Conservation (phyloP, 192 early-diverging fungal species). For the Pilaira anomala region DNA sequence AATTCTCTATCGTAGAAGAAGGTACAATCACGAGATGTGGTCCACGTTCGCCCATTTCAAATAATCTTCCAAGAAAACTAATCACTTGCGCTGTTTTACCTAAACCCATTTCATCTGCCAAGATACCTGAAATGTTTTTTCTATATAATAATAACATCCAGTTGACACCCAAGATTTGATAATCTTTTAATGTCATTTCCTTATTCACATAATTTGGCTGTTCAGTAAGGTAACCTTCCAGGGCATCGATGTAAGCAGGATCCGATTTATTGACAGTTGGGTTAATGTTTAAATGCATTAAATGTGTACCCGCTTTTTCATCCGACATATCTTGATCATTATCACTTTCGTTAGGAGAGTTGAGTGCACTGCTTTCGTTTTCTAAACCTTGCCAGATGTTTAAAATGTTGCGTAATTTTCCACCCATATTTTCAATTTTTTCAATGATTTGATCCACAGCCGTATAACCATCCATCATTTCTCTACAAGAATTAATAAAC, state of each 20-base stretch:
- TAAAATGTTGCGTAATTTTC: constrained; percentile 44
- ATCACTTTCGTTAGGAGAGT: constrained; percentile 9
- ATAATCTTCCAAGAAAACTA: constrained; percentile 64
- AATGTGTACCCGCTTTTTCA: constrained; percentile 42
- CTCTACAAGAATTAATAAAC: constrained; percentile 50
- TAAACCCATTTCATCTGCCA: constrained; percentile 84
- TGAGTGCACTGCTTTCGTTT: not conserved
- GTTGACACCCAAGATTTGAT: constrained; percentile 85
- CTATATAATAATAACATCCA: constrained; percentile 79
- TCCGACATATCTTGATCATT: constrained; percentile 28
- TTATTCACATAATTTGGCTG: constrained; percentile 63
- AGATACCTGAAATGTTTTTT: constrained; percentile 72
- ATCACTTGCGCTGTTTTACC: constrained; percentile 94
- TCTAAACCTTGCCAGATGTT: constrained; percentile 42
- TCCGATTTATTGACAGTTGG: constrained; percentile 24
- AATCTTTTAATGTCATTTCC: constrained; percentile 67
- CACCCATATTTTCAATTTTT: constrained; percentile 55
- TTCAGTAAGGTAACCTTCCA: constrained; percentile 45
- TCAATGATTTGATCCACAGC: constrained; percentile 59
- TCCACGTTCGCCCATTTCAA: constrained; percentile 46
- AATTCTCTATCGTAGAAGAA: constrained; percentile 84
- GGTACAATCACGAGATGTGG: constrained; percentile 85
- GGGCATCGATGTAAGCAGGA: constrained; percentile 14
- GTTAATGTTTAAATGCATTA: constrained; percentile 15
- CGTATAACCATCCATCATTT: constrained; percentile 60